Evolutionary conservation across 306 rosid genomes (phyloP), one percentile per base, ranked within the genome.

Genomic region (Sophora flavescens): DNA sequence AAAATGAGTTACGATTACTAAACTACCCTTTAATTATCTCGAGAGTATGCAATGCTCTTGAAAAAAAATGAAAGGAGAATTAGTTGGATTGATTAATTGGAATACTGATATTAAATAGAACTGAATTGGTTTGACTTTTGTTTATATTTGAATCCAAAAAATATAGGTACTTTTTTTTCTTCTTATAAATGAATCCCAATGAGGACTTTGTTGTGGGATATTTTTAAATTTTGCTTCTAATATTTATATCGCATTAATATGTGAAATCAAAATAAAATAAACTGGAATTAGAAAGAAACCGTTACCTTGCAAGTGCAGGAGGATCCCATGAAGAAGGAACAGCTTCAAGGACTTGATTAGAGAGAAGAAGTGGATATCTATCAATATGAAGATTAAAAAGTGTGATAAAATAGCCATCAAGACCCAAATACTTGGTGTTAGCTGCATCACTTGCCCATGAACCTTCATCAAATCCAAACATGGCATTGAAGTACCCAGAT

Each of bases 241-340:
- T 22, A 0, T 22, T 22, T 22, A 41, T 47, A 48, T 30, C 36
- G 41, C 26, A 71, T 16, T 54, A 15, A 51, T 15, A 18, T 18
- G 44, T 7, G 17, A 44, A 47, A 68, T 10, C n/a, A 59, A 22
- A 8, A 45, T 2, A 12, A 64, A 17, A 32, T 13, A 26, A 4
- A 13, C 0, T 28, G 30, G 22, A 12, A 22, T 3, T 4, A 1
- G 12, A 6, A 14, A 7, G 6, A 48, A 47, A 71, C 10, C 1
- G 50, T 61, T 84, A 93, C 99, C 99, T 92, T 32, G 99, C 93
- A 60, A 95, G 89, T 14, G 93, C 93, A 44, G 76, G 68, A 9
- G 99, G 97, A 63, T 95, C 93, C 99, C 99, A 95, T 0, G 89
- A 61, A 17, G 99, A 68, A 42, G 99, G 99, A 79, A 92, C 92